These are phyloP conservation scores for Trichosanthes cucumerina DNA, from an alignment of 306 rosid genomes.

Conservation along the genomic window DNA sequence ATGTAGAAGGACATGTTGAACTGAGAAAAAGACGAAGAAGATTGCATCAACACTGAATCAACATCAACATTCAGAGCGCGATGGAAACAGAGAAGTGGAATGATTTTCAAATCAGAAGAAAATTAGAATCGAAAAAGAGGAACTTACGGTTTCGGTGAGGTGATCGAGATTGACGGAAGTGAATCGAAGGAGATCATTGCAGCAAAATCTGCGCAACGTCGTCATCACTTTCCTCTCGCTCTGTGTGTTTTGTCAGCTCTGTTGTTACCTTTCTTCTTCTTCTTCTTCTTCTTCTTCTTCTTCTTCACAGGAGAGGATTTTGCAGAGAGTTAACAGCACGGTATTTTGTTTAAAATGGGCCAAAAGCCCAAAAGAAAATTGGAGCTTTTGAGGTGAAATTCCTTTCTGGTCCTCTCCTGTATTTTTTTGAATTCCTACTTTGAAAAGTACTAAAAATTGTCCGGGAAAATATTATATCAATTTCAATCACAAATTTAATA, in stretches of 20 bases:
- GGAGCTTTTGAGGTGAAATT: neutral
- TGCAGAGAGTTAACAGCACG: neutral
- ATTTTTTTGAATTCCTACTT: too few relatives aligned
- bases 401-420: neutral
- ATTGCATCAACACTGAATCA: neutral
- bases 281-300: neutral
- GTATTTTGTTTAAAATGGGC: neutral
- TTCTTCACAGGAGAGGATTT: neutral
- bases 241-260: neutral
- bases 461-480: too few relatives aligned
- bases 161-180: constrained; percentile 81
- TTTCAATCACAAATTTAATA: too few relatives aligned
- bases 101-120: neutral
- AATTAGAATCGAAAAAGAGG: neutral
- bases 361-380: neutral
- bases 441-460: too few relatives aligned
- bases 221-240: constrained; percentile 40
- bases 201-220: constrained; percentile 86
- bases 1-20: constrained; percentile 97
- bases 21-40: constrained; percentile 21
- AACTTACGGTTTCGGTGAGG: constrained; percentile 81
- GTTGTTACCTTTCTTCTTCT: neutral
- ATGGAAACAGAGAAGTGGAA: neutral
- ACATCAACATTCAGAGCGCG: neutral
- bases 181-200: constrained; percentile 93